A percentile compares a stretch with the other conserved stretches of the same genome.
Conservation (phyloP, 2,329 filamentous ascomycete species). For the Ceratocystis huliohia region DNA sequence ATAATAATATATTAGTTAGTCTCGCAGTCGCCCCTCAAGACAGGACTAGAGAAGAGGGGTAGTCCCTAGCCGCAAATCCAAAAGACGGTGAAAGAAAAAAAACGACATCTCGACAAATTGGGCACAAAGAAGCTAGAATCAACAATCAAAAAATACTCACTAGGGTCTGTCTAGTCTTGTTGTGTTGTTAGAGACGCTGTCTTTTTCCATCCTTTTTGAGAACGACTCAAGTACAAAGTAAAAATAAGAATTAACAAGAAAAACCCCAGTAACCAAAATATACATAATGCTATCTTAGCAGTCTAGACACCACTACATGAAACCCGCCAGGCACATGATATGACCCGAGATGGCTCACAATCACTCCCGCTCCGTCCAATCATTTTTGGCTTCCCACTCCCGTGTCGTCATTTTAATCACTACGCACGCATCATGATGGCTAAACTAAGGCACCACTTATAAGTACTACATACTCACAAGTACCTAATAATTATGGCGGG, state of each 20-base stretch:
- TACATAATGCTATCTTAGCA: no score
- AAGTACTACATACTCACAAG: background rate
- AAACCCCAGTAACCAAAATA: background rate
- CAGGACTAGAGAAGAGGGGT: background rate
- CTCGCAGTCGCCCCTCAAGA: no score
- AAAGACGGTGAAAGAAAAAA: background rate
- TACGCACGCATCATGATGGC: background rate
- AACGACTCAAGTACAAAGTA: no score
- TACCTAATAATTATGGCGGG: background rate
- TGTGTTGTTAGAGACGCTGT: no score
- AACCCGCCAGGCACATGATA: background rate
- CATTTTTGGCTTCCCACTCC: background rate
- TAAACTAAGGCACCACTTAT: background rate
- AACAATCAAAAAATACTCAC: no score
- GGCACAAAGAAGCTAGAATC: no score
- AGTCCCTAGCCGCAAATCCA: background rate
- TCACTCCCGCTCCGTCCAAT: background rate
- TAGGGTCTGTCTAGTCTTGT: no score
- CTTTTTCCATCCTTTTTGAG: no score
- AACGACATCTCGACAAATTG: no score
- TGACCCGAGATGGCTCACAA: background rate
- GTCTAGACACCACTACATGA: background rate
- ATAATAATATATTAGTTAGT: no score
- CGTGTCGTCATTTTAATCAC: background rate
- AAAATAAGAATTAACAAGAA: background rate